Base-by-base conservation (phyloP, 1,284 basidiomycete genomes). In the Pascua guehoae region DNA sequence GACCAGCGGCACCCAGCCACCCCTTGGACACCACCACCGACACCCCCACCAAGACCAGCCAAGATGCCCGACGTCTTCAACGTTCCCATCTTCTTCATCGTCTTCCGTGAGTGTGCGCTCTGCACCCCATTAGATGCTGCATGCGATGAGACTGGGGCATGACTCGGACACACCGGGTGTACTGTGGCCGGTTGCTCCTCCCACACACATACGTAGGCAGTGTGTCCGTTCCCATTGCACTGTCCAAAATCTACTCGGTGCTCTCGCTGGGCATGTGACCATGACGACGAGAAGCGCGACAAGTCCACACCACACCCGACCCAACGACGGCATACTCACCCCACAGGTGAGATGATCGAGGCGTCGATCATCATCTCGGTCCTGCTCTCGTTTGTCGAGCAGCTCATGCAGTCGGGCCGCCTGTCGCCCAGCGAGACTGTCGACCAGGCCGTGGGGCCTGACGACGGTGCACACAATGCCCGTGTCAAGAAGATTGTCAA, bases 21-120 rank as follows among this genome's bases (percentile, higher is more conserved):
- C 24, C 24, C 24, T 32, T 32, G 24, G 24, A 32, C 24, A 32
- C 24, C 24, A 32, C 24, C 24, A 3, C 24, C 24, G 3, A 32
- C 24, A 32, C 24, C 24, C 24, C 24, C 24, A 32, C 24, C 4
- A 32, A 32, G 4, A 32, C 24, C 24, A 32, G 24, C 47, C 63
- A 75, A 46, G 54, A 76, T 76, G 75, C 66, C 63, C 51, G 64
- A 77, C 48, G 61, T 74, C 43, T 78, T 78, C 64, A 66, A 67
- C 38, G 75, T 78, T 16, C 70, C 77, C 43, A 78, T 78, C 60
- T 77, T 78, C 73, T 78, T 78, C 72, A 76, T 78, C 69, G 62
- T 78, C 70, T 77, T 75, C 61, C 71, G 74, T 73, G 62, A 66
- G 71, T 70, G 5, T 24, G 8, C 45, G 15, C 24, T 47, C 17